Conservation (phyloP, 768 basidiomycete genomes). For the Boletus tomentosulus region DNA sequence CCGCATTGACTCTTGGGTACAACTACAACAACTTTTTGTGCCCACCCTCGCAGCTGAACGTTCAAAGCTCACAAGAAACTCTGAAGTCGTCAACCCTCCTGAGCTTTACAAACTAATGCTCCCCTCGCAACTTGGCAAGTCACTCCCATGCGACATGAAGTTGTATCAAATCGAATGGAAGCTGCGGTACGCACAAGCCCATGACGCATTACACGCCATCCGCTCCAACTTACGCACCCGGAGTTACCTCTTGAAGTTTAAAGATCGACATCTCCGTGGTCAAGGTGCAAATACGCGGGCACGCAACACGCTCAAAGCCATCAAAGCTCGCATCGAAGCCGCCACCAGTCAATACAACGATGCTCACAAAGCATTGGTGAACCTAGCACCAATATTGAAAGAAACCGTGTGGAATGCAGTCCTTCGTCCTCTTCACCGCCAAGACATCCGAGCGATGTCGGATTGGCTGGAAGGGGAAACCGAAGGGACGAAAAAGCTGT, state of each 20-base stretch:
- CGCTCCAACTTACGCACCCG: constrained; percentile 8
- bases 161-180: constrained; percentile 1
- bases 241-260: not conserved
- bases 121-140: no score
- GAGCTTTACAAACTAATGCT: no score
- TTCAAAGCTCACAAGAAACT: no score
- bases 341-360: not conserved
- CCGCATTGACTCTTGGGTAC: not conserved
- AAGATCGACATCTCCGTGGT: constrained; percentile 5
- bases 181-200: constrained; percentile 4
- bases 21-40: not conserved
- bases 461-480: not conserved
- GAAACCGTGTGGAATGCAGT: not conserved
- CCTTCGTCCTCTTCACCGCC: not conserved
- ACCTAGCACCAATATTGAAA: not conserved
- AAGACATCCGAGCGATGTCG: not conserved
- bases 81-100: no score
- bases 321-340: not conserved
- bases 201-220: not conserved
- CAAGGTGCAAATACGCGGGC: not conserved
- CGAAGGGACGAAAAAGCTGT: not conserved
- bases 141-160: no score
- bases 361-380: not conserved
- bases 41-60: not conserved
- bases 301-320: not conserved